Percentiles rank a stretch among this genome's conserved stretches.
Evolutionary conservation across 345 rosid species (phyloP).

Genomic region (Schrenkiella parvula): DNA sequence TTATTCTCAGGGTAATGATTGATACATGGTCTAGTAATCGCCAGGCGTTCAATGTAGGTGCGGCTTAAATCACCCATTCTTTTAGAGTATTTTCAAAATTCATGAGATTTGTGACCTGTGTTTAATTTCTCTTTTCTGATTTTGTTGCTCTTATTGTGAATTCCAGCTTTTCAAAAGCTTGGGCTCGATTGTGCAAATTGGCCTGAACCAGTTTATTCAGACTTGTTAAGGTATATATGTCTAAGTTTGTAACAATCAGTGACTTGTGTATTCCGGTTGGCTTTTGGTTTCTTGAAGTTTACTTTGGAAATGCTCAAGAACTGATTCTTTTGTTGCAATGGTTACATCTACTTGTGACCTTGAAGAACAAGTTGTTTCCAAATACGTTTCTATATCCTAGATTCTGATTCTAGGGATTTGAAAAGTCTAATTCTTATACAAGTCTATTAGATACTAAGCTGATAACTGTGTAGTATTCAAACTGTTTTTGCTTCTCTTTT

Average conservation of each 20-base stretch:
- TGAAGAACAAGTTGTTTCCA: not conserved
- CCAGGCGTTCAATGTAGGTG: conserved; percentile 82
- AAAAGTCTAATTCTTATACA: not conserved
- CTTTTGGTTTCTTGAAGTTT: conserved; percentile 2
- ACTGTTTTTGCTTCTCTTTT: not conserved
- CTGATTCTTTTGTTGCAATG: not conserved
- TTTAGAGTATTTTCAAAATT: not conserved
- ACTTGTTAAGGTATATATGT: conserved; percentile 56
- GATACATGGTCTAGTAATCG: conserved; percentile 84
- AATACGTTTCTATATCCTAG: not conserved
- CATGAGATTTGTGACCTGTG: conserved; percentile 4
- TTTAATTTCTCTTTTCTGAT: not conserved
- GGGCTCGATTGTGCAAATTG: conserved; percentile 98
- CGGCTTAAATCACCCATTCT: conserved; percentile 23
- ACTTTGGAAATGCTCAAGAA: not conserved
- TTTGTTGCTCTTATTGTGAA: conserved; percentile 11
- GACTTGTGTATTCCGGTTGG: not conserved
- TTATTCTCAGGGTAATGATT: conserved; percentile 59
- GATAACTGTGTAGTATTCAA: not conserved
- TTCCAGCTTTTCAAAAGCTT: conserved; percentile 82
- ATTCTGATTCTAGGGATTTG: not conserved
- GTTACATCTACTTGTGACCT: not conserved
- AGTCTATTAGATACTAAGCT: not conserved
- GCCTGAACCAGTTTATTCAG: conserved; percentile 77
- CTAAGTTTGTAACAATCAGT: not conserved